A percentile compares a stretch with the other conserved stretches of the same genome.
Conservation (phyloP, 768 basidiomycete genomes). For the Lactarius quietus region DNA sequence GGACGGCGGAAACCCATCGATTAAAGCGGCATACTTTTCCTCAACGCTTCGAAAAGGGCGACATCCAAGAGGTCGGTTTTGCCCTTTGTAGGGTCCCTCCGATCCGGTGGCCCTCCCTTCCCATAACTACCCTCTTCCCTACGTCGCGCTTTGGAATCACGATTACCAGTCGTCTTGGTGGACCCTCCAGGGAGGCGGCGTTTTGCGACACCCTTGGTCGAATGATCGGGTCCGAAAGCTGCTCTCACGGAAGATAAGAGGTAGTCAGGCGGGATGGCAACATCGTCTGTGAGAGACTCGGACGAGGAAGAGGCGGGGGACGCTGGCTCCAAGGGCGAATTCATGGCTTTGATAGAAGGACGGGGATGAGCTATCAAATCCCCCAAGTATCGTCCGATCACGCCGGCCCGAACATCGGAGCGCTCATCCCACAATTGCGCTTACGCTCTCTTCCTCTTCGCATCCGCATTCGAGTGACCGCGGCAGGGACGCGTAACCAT, state of each 20-base stretch:
- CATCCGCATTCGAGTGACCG: neutral
- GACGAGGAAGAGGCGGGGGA: constrained; percentile 29
- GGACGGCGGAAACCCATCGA: neutral
- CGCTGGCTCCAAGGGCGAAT: constrained; percentile 27
- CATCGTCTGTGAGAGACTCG: constrained; percentile 24
- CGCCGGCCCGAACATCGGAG: neutral
- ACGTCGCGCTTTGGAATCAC: constrained; percentile 26
- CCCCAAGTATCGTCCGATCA: neutral
- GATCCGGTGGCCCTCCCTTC: constrained; percentile 19
- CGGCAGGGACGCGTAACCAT: constrained; percentile 1
- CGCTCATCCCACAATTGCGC: neutral
- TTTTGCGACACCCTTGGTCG: constrained; percentile 19
- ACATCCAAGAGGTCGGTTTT: constrained; percentile 25
- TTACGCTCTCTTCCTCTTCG: neutral
- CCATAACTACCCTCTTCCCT: constrained; percentile 21
- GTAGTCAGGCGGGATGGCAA: constrained; percentile 6
- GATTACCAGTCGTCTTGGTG: constrained; percentile 21
- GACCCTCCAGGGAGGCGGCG: constrained; percentile 24
- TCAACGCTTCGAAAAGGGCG: constrained; percentile 18
- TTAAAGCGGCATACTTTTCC: constrained; percentile 13
- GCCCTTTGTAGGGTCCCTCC: constrained; percentile 14
- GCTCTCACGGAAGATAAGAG: constrained; percentile 1
- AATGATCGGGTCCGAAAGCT: constrained; percentile 1
- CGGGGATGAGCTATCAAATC: too few species aligned
- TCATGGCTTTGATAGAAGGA: constrained; percentile 18